Evolutionary conservation across 2,329 filamentous ascomycete genomes (phyloP), one percentile per base, ranked within the genome.

Genomic region (Penicillium brevicompactum): DNA sequence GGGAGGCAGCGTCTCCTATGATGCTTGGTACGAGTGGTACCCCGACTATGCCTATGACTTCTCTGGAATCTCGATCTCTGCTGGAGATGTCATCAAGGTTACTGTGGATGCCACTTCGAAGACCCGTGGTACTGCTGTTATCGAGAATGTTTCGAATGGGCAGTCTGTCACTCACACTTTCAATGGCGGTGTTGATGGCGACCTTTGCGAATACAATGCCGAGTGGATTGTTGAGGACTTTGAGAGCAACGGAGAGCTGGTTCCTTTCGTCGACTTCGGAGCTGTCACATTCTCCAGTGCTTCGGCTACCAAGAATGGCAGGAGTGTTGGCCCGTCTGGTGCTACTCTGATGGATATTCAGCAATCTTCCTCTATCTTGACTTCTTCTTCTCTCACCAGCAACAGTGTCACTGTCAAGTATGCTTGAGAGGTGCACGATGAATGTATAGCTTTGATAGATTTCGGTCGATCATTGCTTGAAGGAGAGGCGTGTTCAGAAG

Each of bases 221-320:
- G 83, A 86, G 67, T 86, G 83, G 82, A 85, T 86, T 59, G 81
- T 84, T 8, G 82, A 84, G 72, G 80, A 81, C 61, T 81, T 78
- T 52, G 65, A 73, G 55, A 56, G 63, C 13, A 61, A 65, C 42
- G 60, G 61, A 32, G 64, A 65, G 1, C 69, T 79, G 10, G 78
- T 82, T 30, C 57, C 70, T 0, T 76, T 82, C 46, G 76, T 73
- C 37, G 62, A 80, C 67, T 82, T 81, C 58, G 76, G 76, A 9
- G 76, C 73, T 22, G 78, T 81, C 22, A 73, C 72, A 8, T 82
- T 82, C 64, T 76, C 73, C 7, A 62, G 65, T 27, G 70, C 73
- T 37, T 64, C 66, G 48, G 78, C 74, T 18, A 69, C 63, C 5
- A 63, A 61, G 40, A 60, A 45, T 14, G 60, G 58, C 16, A 64